phyloP scores from a whole-genome alignment of 495 filamentous ascomycete genomes.

The Trichoderma gamsii region DNA sequence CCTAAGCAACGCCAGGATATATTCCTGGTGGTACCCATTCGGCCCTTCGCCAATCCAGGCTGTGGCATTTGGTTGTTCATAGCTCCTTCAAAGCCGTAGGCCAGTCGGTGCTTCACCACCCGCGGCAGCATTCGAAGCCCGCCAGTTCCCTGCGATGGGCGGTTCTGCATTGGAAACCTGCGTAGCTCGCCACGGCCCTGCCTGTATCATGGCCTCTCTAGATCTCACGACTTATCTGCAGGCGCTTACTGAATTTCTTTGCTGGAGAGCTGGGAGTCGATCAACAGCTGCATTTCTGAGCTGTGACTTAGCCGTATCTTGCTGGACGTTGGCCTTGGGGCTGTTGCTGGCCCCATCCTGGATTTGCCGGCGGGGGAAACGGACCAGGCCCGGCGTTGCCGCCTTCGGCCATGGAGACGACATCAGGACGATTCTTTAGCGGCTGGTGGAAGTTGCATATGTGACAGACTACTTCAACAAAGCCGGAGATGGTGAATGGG shows the following conservation, averaged over 20 bases:
- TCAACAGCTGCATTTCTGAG: background rate
- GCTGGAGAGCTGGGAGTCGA: background rate
- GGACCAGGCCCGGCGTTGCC: conserved; percentile 32
- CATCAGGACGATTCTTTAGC: conserved; percentile 46
- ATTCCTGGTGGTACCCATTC: too few species aligned
- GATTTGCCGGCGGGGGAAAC: conserved; percentile 25
- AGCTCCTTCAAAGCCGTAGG: too few species aligned
- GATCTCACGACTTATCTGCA: background rate
- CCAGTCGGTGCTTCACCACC: too few species aligned
- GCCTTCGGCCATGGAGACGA: conserved; percentile 39
- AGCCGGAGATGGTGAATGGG: conserved; percentile 49
- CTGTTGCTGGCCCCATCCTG: background rate
- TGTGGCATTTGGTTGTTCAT: too few species aligned
- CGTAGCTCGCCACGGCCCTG: background rate
- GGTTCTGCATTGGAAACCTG: background rate
- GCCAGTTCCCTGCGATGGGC: too few species aligned
- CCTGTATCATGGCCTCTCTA: background rate
- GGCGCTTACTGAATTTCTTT: background rate
- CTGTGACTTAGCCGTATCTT: background rate
- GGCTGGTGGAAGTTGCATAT: conserved; percentile 54
- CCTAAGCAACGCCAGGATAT: too few species aligned
- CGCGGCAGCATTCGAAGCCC: too few species aligned
- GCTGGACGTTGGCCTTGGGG: background rate
- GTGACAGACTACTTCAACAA: conserved; percentile 48
- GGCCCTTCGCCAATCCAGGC: too few species aligned